phyloP scores from a whole-genome alignment of 1,284 basidiomycete genomes.

The Ceratobasidium sp. region DNA sequence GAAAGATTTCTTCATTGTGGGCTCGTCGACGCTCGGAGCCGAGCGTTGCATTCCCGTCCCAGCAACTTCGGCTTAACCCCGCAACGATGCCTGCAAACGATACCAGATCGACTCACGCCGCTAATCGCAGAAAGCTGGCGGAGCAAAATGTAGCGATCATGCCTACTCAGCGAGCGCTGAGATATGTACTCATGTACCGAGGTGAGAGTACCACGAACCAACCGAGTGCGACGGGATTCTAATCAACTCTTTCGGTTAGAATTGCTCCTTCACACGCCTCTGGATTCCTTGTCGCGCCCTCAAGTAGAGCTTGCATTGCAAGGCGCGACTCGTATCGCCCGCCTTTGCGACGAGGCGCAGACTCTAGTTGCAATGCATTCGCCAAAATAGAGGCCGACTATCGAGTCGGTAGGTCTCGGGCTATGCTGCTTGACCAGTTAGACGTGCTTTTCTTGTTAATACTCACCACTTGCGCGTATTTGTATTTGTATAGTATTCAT shows the following conservation, averaged over 20 bases:
- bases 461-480: too few species aligned
- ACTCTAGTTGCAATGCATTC: conserved; percentile 60
- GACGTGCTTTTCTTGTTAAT: too few species aligned
- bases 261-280: conserved; percentile 62
- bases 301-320: conserved; percentile 72
- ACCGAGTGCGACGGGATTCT: conserved; percentile 20
- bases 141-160: conserved; percentile 74
- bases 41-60: not conserved
- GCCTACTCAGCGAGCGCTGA: conserved; percentile 75
- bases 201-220: conserved; percentile 59
- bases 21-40: conserved; percentile 12
- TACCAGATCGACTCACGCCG: not conserved
- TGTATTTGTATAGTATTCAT: too few species aligned
- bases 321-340: conserved; percentile 69
- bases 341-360: conserved; percentile 74
- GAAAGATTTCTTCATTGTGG: conserved; percentile 27
- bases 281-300: conserved; percentile 60
- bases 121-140: conserved; percentile 33
- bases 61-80: not conserved
- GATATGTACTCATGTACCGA: conserved; percentile 75
- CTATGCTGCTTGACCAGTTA: too few species aligned
- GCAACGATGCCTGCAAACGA: not conserved
- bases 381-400: conserved; percentile 9
- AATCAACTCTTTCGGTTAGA: conserved; percentile 54
- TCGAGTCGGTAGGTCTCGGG: too few species aligned